phyloP scores from a whole-genome alignment of 2,329 filamentous ascomycete species.

The Hypoxylon sp. region DNA sequence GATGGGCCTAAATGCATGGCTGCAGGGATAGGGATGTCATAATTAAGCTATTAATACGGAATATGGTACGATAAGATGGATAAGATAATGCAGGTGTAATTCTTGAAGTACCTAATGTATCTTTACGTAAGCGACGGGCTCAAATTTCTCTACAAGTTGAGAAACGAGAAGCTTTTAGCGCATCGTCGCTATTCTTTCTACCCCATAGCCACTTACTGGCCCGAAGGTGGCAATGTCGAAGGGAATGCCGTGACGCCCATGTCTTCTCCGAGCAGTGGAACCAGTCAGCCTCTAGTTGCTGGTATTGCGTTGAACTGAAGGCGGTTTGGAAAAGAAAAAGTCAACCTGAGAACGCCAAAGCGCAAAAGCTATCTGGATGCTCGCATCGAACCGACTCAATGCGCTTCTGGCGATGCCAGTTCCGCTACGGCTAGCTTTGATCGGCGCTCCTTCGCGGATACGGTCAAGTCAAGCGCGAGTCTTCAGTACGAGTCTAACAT shows the following conservation, averaged over 20 bases:
- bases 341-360: not conserved
- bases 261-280: not conserved
- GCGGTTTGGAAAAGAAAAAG: not conserved
- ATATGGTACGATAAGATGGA: conserved; percentile 40
- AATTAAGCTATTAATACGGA: too few relatives aligned
- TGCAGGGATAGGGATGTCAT: not conserved
- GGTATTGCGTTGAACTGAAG: not conserved
- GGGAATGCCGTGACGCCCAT: not conserved
- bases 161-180: not conserved
- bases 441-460: conserved; percentile 34
- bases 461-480: conserved; percentile 13
- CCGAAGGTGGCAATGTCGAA: not conserved
- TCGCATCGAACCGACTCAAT: conserved; percentile 39
- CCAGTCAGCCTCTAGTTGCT: not conserved
- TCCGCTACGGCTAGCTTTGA: conserved; percentile 45
- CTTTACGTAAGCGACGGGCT: conserved; percentile 18
- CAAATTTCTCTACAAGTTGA: too few relatives aligned
- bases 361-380: conserved; percentile 25
- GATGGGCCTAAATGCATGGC: too few relatives aligned
- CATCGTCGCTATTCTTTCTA: not conserved
- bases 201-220: not conserved
- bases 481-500: conserved; percentile 26
- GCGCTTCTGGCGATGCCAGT: conserved; percentile 48
- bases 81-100: conserved; percentile 36
- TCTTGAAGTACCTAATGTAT: too few relatives aligned